These are phyloP conservation scores for Acacia acuminata DNA, from an alignment of 306 rosid genomes.

Conservation along the genomic window DNA sequence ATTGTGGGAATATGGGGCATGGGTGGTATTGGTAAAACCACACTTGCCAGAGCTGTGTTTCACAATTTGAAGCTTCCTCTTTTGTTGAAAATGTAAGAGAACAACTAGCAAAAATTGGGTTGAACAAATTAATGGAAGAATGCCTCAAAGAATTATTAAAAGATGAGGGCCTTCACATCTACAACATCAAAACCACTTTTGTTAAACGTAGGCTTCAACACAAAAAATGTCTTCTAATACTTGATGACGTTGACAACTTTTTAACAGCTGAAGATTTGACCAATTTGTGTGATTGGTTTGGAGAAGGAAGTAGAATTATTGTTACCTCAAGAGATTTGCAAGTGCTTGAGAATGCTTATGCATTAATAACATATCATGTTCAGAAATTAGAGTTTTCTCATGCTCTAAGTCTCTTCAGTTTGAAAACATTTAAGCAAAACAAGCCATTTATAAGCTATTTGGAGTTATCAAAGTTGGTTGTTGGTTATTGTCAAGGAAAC, in stretches of 20 bases:
- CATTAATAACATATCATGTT: background rate
- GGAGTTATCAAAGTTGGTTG: background rate
- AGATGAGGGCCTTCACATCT: background rate
- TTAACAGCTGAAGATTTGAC: background rate
- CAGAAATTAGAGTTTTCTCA: background rate
- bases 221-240: background rate
- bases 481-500: slow-evolving; percentile 5
- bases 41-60: background rate
- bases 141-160: background rate
- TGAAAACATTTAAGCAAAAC: background rate
- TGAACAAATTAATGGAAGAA: background rate
- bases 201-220: background rate
- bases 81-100: background rate
- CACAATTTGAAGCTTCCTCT: background rate
- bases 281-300: background rate
- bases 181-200: background rate
- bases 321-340: background rate
- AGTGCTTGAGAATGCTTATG: background rate
- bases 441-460: background rate
- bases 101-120: background rate
- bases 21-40: background rate
- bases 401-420: background rate
- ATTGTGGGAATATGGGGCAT: background rate
- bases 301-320: too few relatives aligned
- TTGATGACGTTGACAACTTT: background rate